Base-by-base conservation (phyloP, 2,329 filamentous ascomycete species). In the Nemania abortiva region DNA sequence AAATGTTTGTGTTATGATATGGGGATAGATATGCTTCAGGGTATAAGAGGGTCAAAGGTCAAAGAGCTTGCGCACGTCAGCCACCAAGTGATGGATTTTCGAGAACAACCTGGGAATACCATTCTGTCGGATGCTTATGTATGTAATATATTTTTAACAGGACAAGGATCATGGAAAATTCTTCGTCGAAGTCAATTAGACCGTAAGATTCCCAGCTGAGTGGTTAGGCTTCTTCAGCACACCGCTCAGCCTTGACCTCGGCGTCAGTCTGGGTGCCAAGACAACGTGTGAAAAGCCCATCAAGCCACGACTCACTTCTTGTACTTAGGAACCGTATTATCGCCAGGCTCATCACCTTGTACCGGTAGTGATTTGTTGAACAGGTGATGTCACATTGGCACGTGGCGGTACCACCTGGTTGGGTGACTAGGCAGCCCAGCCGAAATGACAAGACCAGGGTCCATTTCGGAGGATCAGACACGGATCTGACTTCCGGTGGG, bases 181-280 rank as follows among this genome's bases (percentile, higher is more conserved):
- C 20, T 37, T 15, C n/a, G 2, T 20, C 13, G 24, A 42, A 57
- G 56, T 6, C 4, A n/a, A 18, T 20, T 49, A 49, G 10, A 49
- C 22, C 24, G 24, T 22, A 58, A 37, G 7, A 58, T 31, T 24
- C 24, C 6, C 7, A n/a, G 15, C 42, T 42, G 15, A 7, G 24
- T 13, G 45, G n/a, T 31, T 18, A 9, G n/a, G 42, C 6, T 47
- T 20, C 2, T n/a, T 10, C 6, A 47, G 18, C 52, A 55, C 52
- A 55, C 52, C 52, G 52, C 52, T 55, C 29, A 55, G 18, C 52
- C 27, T 15, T 55, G 24, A 55, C 31, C 52, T 29, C n/a, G 52
- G 52, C 18, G 20, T 3, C 2, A n/a, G 4, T 5, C 18, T 37
- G 52, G 52, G 52, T 37, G 29, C 52, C 52, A 55, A 37, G 52